A percentile compares a stretch with the other conserved stretches of the same genome.
phyloP scores from a whole-genome alignment of 352 stramenopile genomes.

The Elongisporangium senticosum region DNA sequence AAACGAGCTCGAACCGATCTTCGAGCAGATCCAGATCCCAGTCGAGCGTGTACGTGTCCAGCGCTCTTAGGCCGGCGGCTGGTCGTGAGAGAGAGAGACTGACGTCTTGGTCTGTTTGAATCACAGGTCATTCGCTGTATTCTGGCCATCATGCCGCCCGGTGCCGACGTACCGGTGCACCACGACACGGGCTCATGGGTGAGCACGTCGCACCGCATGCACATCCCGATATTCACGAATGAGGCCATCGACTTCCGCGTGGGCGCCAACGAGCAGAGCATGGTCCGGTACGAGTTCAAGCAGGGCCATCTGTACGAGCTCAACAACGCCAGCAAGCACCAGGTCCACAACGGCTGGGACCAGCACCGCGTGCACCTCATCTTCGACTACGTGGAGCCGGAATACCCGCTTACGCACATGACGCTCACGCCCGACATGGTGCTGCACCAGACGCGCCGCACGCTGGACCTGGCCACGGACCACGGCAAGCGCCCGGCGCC shows the following conservation, averaged over 20 bases:
- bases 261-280: slow-evolving; percentile 72
- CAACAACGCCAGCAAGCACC: slow-evolving; percentile 98
- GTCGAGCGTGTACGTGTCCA: slow-evolving; percentile 28
- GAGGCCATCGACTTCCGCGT: slow-evolving; percentile 77
- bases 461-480: slow-evolving; percentile 89
- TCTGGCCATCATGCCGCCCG: slow-evolving; percentile 93
- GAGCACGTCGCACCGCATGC: slow-evolving; percentile 93
- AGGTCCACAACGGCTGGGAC: slow-evolving; percentile 90
- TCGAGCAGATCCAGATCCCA: slow-evolving; percentile 86
- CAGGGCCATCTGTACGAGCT: slow-evolving; percentile 97
- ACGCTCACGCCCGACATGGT: slow-evolving; percentile 85
- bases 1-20: slow-evolving; percentile 75
- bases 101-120: not conserved
- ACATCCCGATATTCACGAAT: slow-evolving; percentile 94
- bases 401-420: slow-evolving; percentile 56
- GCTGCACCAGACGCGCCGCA: slow-evolving; percentile 94
- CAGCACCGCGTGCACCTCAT: slow-evolving; percentile 96
- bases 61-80: no score
- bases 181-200: slow-evolving; percentile 98
- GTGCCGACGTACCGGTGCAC: slow-evolving; percentile 94
- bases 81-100: not conserved
- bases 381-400: slow-evolving; percentile 96
- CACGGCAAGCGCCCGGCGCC: slow-evolving; percentile 72
- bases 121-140: slow-evolving; percentile 91
- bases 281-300: slow-evolving; percentile 90